Evolutionary conservation across 495 filamentous ascomycete species (phyloP), one percentile per base, ranked within the genome.

Genomic region (Aspergillus homomorphus): DNA sequence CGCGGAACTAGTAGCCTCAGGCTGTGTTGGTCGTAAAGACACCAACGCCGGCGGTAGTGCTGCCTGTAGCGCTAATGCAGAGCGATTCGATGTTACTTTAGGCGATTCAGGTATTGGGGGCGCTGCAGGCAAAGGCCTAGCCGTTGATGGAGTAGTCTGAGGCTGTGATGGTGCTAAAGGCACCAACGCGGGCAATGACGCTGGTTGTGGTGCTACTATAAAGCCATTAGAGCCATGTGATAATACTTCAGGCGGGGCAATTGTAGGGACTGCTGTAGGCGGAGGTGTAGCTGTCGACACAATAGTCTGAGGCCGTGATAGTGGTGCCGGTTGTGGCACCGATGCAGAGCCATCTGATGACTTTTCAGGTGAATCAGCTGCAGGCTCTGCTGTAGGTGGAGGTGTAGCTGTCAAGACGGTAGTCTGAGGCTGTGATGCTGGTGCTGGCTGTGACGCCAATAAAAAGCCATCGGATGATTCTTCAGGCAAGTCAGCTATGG

Each of bases 121-220:
- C 5, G 54, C 16, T 24, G 61, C 21, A 19, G 50, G 45, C 21
- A 55, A 41, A 28, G 19, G 41, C 33, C 58, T 50, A 38, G 56
- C 53, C 44, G 33, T 24, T 15, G 57, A 26, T 3, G 53, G 30
- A 20, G 20, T 46, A 9, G 45, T 6, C 33, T 44, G 58, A 38
- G 45, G 45, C 22, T 58, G 62, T 43, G 21, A 14, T 10, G 45
- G 51, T 19, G 43, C 16, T 15, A 52, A 38, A 5, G 33, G 15
- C 10, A 38, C 54, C 10, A 46, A 2, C 19, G 50, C n/a, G 8
- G 43, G 15, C 38, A 52, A 8, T 26, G 52, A 7, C 16, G 21
- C 7, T 21, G 38, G 23, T 30, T 10, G 18, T n/a, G 12, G 10
- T 42, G 51, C 41, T 46, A 30, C 19, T 16, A n/a, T 19, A 41